Evolutionary conservation across 768 basidiomycete species (phyloP), one percentile per base, ranked within the genome.

Genomic region (Leucosporidium yakuticum): DNA sequence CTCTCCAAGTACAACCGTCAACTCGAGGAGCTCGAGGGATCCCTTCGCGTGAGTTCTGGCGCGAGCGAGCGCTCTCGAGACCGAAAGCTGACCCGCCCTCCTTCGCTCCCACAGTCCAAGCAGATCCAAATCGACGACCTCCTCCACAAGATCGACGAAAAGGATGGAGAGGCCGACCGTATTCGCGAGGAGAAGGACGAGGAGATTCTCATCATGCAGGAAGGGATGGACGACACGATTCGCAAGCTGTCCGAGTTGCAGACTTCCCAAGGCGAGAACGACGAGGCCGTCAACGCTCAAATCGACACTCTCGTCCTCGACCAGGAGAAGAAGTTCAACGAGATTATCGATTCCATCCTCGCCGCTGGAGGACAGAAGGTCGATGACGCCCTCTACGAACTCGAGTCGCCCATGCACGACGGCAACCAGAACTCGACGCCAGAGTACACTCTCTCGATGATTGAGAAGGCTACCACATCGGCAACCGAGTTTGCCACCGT

Each of bases 341-440:
- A 91, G 74, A 94, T 99, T 77, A 98, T 99, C 75, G 95, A 99
- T 80, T 98, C 95, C 0, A 97, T 98, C 77, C 81, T 99, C 27
- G 91, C 96, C 77, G 90, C 91, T 5, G 97, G 95, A 78, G 88
- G 96, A 36, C 89, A 93, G 73, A 98, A 98, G 79, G 88, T 99
- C 31, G 96, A 99, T 73, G 94, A 98, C 76, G 85, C 91, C 8
- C 90, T 98, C 74, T 99, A 98, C 79, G 96, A 98, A 79, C 84
- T 99, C 51, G 95, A 99, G 79, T 96, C 96, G 5, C 91, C 92
- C 4, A 88, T 90, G 50, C 90, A 92, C 75, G 88, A 89, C 6
- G 96, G 95, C 48, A 97, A 98, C 79, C 84, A 88, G 74, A 95
- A 90, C 77, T 91, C 95, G n/a, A 98, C 96, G 0, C 96, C 96